A percentile compares a stretch with the other conserved stretches of the same genome.
phyloP scores from a whole-genome alignment of 1,284 basidiomycete genomes.

The Fistulinella staudtii region DNA sequence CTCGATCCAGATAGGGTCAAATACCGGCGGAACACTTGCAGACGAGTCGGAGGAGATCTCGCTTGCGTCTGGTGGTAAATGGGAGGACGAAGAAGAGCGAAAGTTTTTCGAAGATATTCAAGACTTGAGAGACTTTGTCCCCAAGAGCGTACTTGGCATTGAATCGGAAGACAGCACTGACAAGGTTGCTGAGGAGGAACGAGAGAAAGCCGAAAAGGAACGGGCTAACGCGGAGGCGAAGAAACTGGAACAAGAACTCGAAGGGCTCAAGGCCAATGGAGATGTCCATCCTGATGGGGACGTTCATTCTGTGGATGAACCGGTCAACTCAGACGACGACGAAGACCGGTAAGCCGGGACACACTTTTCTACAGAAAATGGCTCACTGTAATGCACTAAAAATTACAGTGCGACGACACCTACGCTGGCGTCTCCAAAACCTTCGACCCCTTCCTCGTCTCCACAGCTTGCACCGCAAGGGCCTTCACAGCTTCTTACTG shows the following conservation, averaged over 20 bases:
- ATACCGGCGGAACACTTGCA: slow-evolving; percentile 37
- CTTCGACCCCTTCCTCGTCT: slow-evolving; percentile 55
- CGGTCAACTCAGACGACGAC: slow-evolving; percentile 35
- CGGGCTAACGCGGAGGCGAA: slow-evolving; percentile 58
- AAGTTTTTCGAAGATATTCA: slow-evolving; percentile 93
- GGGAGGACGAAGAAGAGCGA: slow-evolving; percentile 98
- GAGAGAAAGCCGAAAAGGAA: slow-evolving; percentile 43
- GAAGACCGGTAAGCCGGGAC: slow-evolving; percentile 58
- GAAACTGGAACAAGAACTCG: slow-evolving; percentile 70
- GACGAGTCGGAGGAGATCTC: slow-evolving; percentile 56
- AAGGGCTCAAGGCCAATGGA: slow-evolving; percentile 42
- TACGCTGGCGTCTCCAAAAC: slow-evolving; percentile 63
- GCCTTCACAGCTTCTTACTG: slow-evolving; percentile 88
- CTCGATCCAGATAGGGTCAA: slow-evolving; percentile 72
- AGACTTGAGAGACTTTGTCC: slow-evolving; percentile 90
- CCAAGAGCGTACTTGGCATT: slow-evolving; percentile 81
- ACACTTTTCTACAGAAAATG: too few relatives aligned
- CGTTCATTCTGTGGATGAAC: slow-evolving; percentile 8
- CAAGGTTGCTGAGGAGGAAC: slow-evolving; percentile 43
- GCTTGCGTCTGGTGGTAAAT: slow-evolving; percentile 72
- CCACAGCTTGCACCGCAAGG: slow-evolving; percentile 76
- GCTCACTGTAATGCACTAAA: too few relatives aligned
- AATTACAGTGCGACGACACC: slow-evolving; percentile 47
- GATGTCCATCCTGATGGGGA: slow-evolving; percentile 20
- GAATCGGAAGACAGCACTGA: slow-evolving; percentile 51